A percentile compares a stretch with the other conserved stretches of the same genome.
Conservation (phyloP, 352 stramenopile species). For the Globisporangium uncinulatum region DNA sequence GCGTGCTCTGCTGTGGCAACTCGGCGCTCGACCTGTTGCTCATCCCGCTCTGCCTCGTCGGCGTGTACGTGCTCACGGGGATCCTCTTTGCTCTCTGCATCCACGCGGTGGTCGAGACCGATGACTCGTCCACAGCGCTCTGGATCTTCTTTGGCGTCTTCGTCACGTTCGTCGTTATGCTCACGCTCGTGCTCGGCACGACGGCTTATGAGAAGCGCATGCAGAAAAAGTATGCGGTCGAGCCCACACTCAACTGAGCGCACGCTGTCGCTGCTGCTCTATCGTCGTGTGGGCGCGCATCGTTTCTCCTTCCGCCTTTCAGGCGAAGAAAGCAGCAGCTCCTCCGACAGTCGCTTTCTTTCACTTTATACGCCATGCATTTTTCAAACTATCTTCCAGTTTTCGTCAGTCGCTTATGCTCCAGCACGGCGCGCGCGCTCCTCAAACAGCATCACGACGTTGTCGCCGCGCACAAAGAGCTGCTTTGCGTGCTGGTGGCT, state of each 20-base stretch:
- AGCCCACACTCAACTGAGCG: constrained; percentile 14
- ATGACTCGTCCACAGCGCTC: constrained; percentile 71
- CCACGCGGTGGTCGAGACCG: constrained; percentile 65
- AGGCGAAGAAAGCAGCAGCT: too few relatives aligned
- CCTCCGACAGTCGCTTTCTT: too few relatives aligned
- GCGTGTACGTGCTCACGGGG: constrained; percentile 56
- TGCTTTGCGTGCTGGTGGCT: constrained; percentile 66
- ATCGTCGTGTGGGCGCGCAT: too few relatives aligned
- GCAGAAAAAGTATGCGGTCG: constrained; percentile 39
- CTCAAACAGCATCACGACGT: constrained; percentile 60
- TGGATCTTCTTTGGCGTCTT: constrained; percentile 80
- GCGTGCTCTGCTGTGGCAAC: constrained; percentile 63
- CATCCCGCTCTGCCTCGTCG: constrained; percentile 54
- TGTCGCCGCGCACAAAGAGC: constrained; percentile 91
- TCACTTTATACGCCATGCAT: too few relatives aligned
- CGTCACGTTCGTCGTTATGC: constrained; percentile 51
- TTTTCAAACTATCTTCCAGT: too few relatives aligned
- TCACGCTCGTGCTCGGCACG: constrained; percentile 53
- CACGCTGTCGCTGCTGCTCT: too few relatives aligned
- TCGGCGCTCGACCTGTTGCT: constrained; percentile 67
- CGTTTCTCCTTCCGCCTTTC: too few relatives aligned
- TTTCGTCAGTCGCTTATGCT: neutral
- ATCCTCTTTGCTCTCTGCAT: constrained; percentile 69
- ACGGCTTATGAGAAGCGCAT: constrained; percentile 63
- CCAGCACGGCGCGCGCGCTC: neutral